These are phyloP conservation scores for Phtheirospermum japonicum DNA, from an alignment of 257 asterid genomes.

Conservation along the genomic window DNA sequence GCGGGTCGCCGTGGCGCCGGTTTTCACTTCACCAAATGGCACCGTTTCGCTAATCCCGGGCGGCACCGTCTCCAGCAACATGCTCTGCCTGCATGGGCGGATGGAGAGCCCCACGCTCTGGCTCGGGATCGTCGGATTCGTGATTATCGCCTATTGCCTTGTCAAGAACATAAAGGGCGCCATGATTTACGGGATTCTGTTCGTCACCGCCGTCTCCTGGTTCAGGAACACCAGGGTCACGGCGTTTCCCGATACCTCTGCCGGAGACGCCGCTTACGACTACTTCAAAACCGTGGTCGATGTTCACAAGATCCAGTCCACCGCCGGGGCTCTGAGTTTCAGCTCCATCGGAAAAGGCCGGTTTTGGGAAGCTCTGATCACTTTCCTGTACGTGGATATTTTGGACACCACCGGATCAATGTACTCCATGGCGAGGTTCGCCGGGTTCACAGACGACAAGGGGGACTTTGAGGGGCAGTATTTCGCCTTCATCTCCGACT, in stretches of 20 bases:
- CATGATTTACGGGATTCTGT: slow-evolving; percentile 81
- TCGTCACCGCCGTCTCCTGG: slow-evolving; percentile 91
- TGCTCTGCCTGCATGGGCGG: slow-evolving; percentile 71
- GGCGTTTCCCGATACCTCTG: slow-evolving; percentile 54
- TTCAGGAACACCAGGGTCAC: slow-evolving; percentile 75
- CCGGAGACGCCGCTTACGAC: slow-evolving; percentile 55
- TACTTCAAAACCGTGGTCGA: slow-evolving; percentile 75
- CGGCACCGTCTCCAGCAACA: slow-evolving; percentile 62
- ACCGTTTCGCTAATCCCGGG: slow-evolving; percentile 66
- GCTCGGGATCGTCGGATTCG: slow-evolving; percentile 77
- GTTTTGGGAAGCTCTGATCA: slow-evolving; percentile 84
- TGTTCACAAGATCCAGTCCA: slow-evolving; percentile 59
- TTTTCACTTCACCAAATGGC: slow-evolving; percentile 45
- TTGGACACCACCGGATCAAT: slow-evolving; percentile 87
- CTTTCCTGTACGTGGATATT: slow-evolving; percentile 80
- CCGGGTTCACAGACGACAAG: slow-evolving; percentile 61
- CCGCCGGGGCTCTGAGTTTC: slow-evolving; percentile 89
- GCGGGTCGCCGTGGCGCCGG: slow-evolving; percentile 66
- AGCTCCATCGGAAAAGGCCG: slow-evolving; percentile 48
- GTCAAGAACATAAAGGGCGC: slow-evolving; percentile 79
- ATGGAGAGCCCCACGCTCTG: slow-evolving; percentile 91
- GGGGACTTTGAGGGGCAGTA: slow-evolving; percentile 93
- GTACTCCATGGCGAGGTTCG: slow-evolving; percentile 87
- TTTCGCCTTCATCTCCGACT: slow-evolving; percentile 92
- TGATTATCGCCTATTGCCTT: slow-evolving; percentile 71